Percentiles rank a stretch among this genome's conserved stretches.
phyloP scores from a whole-genome alignment of 2,329 filamentous ascomycete genomes.

The Didymella segeticola region DNA sequence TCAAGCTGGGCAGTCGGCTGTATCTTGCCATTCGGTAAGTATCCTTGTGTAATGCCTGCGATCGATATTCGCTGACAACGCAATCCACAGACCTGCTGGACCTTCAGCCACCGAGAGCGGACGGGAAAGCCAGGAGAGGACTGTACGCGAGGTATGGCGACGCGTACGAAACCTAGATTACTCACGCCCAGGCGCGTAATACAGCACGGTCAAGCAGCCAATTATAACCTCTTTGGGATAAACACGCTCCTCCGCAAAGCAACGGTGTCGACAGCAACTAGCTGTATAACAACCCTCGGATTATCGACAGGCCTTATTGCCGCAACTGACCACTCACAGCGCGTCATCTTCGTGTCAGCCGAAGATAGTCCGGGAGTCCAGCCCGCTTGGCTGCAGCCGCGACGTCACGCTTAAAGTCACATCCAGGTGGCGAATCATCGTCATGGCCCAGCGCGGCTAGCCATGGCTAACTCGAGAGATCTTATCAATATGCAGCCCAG shows the following conservation, averaged over 20 bases:
- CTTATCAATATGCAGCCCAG: constrained; percentile 10
- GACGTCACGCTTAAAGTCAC: constrained; percentile 13
- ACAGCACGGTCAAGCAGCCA: constrained; percentile 35
- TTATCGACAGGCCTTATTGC: background rate
- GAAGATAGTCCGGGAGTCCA: constrained; percentile 5
- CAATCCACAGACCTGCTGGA: constrained; percentile 64
- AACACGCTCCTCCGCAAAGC: background rate
- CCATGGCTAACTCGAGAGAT: constrained; percentile 14
- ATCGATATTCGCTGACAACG: background rate
- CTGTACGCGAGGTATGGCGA: constrained; percentile 75
- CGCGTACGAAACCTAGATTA: constrained; percentile 73
- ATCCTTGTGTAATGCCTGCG: background rate
- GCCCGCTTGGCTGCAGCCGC: constrained; percentile 5
- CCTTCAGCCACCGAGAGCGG: constrained; percentile 67
- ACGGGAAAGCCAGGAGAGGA: constrained; percentile 71
- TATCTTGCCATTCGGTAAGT: constrained; percentile 72
- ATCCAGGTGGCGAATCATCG: constrained; percentile 20
- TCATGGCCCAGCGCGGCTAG: constrained; percentile 17
- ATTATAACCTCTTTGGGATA: constrained; percentile 16
- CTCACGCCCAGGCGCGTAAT: constrained; percentile 64
- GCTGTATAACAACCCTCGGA: background rate
- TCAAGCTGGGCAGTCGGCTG: constrained; percentile 69
- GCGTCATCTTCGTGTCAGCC: background rate
- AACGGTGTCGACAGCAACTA: background rate
- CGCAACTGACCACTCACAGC: background rate